A percentile compares a stretch with the other conserved stretches of the same genome.
These are phyloP conservation scores for Cercospora zeae-maydis DNA, from an alignment of 2,329 filamentous ascomycete genomes.

Conservation along the genomic window DNA sequence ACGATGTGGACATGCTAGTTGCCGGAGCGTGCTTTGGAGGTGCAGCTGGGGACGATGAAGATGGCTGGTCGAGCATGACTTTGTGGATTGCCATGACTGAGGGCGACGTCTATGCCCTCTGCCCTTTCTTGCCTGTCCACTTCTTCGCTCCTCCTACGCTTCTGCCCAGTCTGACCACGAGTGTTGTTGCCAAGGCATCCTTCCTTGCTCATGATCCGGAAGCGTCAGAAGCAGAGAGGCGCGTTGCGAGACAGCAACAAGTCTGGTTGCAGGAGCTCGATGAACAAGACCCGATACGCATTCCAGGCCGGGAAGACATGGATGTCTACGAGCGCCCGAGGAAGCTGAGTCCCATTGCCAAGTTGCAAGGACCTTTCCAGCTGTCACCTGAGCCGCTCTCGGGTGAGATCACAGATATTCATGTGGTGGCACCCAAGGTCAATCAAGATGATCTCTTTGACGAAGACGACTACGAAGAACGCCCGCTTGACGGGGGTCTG, in stretches of 20 bases:
- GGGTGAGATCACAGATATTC: slow-evolving; percentile 59
- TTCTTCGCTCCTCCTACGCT: slow-evolving; percentile 73
- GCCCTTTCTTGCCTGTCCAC: slow-evolving; percentile 79
- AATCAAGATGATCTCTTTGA: slow-evolving; percentile 52
- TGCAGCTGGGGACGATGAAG: slow-evolving; percentile 53
- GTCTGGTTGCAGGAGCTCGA: slow-evolving; percentile 50
- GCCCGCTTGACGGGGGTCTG: slow-evolving; percentile 44
- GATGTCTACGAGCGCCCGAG: slow-evolving; percentile 57
- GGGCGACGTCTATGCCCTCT: slow-evolving; percentile 89
- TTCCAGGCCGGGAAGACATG: slow-evolving; percentile 42
- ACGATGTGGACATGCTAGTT: slow-evolving; percentile 89
- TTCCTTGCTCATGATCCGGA: slow-evolving; percentile 42
- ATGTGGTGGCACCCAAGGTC: slow-evolving; percentile 54
- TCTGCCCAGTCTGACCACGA: slow-evolving; percentile 77
- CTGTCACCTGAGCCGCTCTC: slow-evolving; percentile 51
- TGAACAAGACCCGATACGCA: slow-evolving; percentile 18
- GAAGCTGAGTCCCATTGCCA: slow-evolving; percentile 54
- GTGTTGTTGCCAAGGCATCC: slow-evolving; percentile 69
- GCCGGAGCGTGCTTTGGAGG: slow-evolving; percentile 88
- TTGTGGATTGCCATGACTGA: slow-evolving; percentile 94
- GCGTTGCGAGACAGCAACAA: slow-evolving; percentile 51
- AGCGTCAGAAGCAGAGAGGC: slow-evolving; percentile 45
- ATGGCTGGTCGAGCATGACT: slow-evolving; percentile 89
- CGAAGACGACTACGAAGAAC: slow-evolving; percentile 44
- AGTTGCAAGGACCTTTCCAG: slow-evolving; percentile 61